These are phyloP conservation scores for Globisporangium echinulatum DNA, from an alignment of 352 stramenopile species.

Conservation along the genomic window DNA sequence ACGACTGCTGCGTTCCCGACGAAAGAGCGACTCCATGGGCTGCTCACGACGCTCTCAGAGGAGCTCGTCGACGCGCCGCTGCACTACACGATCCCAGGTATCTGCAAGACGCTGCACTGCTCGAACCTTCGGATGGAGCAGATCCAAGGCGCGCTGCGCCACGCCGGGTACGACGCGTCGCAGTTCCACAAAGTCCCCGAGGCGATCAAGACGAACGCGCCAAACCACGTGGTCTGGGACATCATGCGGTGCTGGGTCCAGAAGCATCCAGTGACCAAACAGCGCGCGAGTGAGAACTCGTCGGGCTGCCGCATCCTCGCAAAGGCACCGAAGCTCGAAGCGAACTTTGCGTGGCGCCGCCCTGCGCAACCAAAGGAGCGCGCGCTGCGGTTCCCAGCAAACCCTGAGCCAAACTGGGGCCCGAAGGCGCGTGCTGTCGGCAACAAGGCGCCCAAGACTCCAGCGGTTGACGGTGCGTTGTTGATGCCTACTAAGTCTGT, in stretches of 20 bases:
- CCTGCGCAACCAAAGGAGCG: slow-evolving; percentile 82
- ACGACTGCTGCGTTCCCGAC: slow-evolving; percentile 84
- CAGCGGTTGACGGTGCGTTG: slow-evolving; percentile 19
- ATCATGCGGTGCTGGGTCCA: slow-evolving; percentile 96
- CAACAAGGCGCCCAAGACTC: slow-evolving; percentile 42
- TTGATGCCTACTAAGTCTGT: not conserved
- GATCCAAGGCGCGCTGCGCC: slow-evolving; percentile 92
- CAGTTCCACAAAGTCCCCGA: slow-evolving; percentile 98
- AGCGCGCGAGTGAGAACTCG: slow-evolving; percentile 72
- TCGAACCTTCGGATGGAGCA: slow-evolving; percentile 90
- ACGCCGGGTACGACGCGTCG: slow-evolving; percentile 95
- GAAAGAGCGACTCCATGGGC: slow-evolving; percentile 88
- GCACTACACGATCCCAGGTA: slow-evolving; percentile 94
- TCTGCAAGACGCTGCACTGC: slow-evolving; percentile 93
- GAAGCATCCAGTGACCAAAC: slow-evolving; percentile 90
- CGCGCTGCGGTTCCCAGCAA: slow-evolving; percentile 90
- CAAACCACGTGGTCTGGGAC: slow-evolving; percentile 97
- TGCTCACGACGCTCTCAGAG: slow-evolving; percentile 94
- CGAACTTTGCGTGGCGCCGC: slow-evolving; percentile 76
- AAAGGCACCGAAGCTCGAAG: slow-evolving; percentile 78
- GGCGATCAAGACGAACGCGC: slow-evolving; percentile 98
- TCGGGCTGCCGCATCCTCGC: slow-evolving; percentile 81
- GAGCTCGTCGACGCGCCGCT: slow-evolving; percentile 94
- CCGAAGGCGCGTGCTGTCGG: slow-evolving; percentile 88
- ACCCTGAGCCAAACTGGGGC: slow-evolving; percentile 96